Evolutionary conservation across 805 yeast genomes (phyloP).

Genomic region (Candida insectorum): DNA sequence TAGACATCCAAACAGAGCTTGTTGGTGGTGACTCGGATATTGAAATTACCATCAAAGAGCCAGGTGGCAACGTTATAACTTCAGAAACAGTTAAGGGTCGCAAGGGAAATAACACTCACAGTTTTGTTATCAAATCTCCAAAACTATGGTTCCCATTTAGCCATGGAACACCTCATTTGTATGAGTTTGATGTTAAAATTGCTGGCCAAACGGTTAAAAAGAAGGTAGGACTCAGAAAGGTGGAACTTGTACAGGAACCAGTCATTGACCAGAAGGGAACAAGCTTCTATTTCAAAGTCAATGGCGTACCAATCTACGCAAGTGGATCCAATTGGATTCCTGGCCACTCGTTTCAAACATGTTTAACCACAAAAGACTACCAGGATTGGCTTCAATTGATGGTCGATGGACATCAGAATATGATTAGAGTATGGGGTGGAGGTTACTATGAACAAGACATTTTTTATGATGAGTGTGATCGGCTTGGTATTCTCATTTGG

Average conservation of each 20-base stretch:
- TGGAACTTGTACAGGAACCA: constrained; percentile 36
- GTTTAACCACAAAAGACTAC: constrained; percentile 32
- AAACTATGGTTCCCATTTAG: constrained; percentile 41
- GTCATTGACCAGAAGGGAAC: constrained; percentile 28
- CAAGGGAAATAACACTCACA: constrained; percentile 6
- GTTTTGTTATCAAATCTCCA: constrained; percentile 20
- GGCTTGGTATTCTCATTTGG: constrained; percentile 46
- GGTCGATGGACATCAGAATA: constrained; percentile 38
- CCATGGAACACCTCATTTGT: constrained; percentile 34
- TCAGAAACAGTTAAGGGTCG: not conserved
- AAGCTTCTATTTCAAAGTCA: constrained; percentile 42
- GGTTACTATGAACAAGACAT: constrained; percentile 42
- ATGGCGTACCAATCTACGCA: constrained; percentile 34
- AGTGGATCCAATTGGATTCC: constrained; percentile 51
- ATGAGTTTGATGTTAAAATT: constrained; percentile 19
- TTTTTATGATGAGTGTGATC: constrained; percentile 44
- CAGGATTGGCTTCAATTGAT: constrained; percentile 30
- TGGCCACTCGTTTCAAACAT: constrained; percentile 37
- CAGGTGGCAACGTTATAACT: constrained; percentile 10
- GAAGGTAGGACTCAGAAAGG: constrained; percentile 38
- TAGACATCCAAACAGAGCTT: constrained; percentile 11
- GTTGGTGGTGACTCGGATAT: constrained; percentile 8
- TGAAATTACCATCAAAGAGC: constrained; percentile 4
- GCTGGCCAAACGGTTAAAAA: constrained; percentile 13
- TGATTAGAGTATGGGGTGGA: constrained; percentile 51